Base-by-base conservation (phyloP, 306 rosid species). In the Astragalus membranaceus region DNA sequence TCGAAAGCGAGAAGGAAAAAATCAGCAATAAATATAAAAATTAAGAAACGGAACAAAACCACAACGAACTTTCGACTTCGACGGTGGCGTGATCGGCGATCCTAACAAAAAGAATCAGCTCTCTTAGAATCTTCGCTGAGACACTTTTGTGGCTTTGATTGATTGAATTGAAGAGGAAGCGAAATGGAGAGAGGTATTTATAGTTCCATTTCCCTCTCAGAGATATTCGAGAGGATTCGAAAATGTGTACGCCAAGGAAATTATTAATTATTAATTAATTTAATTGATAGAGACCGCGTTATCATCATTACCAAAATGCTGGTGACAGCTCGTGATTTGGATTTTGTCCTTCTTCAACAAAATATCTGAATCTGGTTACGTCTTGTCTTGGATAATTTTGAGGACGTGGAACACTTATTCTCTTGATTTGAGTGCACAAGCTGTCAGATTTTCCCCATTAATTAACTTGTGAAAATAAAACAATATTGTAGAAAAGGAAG, bases 11-110 rank as follows among this genome's bases (percentile, higher is more conserved):
- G 4, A 37, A 14, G 16, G 11, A 1, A 46, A 37, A 14, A 20
- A 29, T 37, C 55, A 50, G 13, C 0, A 29, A 41, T 32, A 47
- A 33, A 8, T 11, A 26, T 26, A 11, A 16, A 11, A 32, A 36
- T 0, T 10, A 80, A 12, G 7, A 46, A 77, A 71, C 39, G 50
- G 17, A 57, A 48, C 64, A 62, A 50, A 77, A 57, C 75, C 46
- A 71, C 81, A 68, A 79, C 85, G 87, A 80, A 84, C 88, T 77
- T 83, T 84, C 79, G 6, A 41, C 70, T 30, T 11, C 5, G 74
- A 60, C 10, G 74, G 10, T 8, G 78, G 66, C 9, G 41, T 43
- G 23, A 33, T 16, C 8, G 6, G 56, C 77, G 76, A 71, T 64
- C 37, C 39, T 46, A 51, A 50, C 39, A 41, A 46, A 43, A 32